Evolutionary conservation across 495 filamentous ascomycete species (phyloP).

Genomic region (Pseudomonodictys pantanalensis): DNA sequence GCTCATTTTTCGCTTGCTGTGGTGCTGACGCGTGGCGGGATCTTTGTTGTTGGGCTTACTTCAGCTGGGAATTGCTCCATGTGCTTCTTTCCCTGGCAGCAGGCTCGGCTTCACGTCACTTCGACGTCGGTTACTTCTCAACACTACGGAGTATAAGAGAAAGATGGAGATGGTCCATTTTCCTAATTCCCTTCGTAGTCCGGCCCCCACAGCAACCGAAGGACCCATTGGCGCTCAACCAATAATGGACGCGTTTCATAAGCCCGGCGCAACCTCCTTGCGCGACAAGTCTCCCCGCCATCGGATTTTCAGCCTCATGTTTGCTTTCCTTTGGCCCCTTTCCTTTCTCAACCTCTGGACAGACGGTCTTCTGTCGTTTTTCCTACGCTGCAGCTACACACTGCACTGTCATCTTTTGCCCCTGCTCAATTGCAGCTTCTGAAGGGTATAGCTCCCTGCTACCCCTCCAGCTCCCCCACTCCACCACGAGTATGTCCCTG

Average conservation of each 20-base stretch:
- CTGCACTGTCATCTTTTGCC: neutral
- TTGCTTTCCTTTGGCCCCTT: neutral
- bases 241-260: neutral
- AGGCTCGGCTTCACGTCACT: too few species aligned
- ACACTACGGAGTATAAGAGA: neutral
- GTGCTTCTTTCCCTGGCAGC: too few species aligned
- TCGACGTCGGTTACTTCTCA: too few species aligned
- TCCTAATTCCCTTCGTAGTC: neutral
- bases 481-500: constrained; percentile 24
- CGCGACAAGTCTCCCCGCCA: constrained; percentile 4
- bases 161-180: neutral
- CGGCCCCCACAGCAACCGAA: neutral
- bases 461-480: neutral
- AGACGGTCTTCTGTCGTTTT: neutral
- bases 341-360: neutral
- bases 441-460: neutral
- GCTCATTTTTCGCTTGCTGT: too few species aligned
- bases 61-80: too few species aligned
- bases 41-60: too few species aligned
- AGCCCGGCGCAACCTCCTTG: constrained; percentile 5
- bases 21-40: too few species aligned
- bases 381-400: neutral
- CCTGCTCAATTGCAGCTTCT: neutral
- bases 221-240: neutral
- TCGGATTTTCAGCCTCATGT: constrained; percentile 16